Evolutionary conservation across 2,329 filamentous ascomycete genomes (phyloP).

Genomic region (Amesomyces nigricolor): DNA sequence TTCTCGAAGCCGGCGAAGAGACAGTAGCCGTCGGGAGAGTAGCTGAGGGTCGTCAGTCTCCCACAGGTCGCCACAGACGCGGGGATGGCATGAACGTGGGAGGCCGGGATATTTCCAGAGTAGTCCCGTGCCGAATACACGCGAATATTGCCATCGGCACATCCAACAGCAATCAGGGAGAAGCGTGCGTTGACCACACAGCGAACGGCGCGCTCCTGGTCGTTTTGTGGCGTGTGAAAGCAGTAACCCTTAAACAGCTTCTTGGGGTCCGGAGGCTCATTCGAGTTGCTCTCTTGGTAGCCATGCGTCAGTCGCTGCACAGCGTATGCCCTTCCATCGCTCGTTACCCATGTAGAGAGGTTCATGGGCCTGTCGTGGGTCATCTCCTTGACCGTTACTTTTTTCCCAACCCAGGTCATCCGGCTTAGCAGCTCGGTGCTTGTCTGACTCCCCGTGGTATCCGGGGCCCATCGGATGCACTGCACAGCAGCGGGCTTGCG

Average conservation of each 20-base stretch:
- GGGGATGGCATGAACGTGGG: constrained; percentile 68
- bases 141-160: constrained; percentile 68
- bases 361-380: constrained; percentile 96
- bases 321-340: constrained; percentile 81
- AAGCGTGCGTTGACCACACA: constrained; percentile 91
- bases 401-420: constrained; percentile 80
- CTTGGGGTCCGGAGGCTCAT: constrained; percentile 45
- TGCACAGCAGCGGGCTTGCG: constrained; percentile 90
- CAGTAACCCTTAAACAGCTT: constrained; percentile 84
- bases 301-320: constrained; percentile 63
- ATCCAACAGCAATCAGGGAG: constrained; percentile 84
- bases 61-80: constrained; percentile 65
- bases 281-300: constrained; percentile 37
- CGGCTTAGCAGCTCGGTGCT: constrained; percentile 83
- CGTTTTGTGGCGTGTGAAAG: constrained; percentile 68
- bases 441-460: constrained; percentile 75
- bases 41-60: constrained; percentile 65
- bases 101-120: constrained; percentile 82
- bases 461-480: constrained; percentile 90
- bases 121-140: constrained; percentile 96
- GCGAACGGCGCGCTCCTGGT: constrained; percentile 58
- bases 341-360: constrained; percentile 85
- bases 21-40: constrained; percentile 94
- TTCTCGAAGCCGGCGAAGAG: constrained; percentile 88
- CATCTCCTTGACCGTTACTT: constrained; percentile 73